Base-by-base conservation (phyloP, 805 yeast genomes). In the Metschnikowia colocasiae region DNA sequence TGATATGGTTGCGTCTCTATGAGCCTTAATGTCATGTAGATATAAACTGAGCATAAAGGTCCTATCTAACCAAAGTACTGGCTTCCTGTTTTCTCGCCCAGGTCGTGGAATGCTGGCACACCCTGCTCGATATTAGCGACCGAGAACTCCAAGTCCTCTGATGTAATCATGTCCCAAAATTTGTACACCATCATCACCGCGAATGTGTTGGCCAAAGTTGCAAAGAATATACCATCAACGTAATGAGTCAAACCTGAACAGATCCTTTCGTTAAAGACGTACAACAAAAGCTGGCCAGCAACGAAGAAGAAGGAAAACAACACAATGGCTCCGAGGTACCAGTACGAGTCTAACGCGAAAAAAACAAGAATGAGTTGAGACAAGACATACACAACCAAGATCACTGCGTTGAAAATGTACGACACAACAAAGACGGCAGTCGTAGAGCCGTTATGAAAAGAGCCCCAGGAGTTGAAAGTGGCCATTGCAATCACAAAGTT, bases 91-190 rank as follows among this genome's bases (percentile, higher is more conserved):
- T 69, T 69, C 46, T 69, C 74, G 30, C 58, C 65, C 3, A 60
- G 67, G 27, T 61, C 63, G 3, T 55, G 57, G 42, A 65, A 66
- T 4, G 65, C 61, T 45, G 55, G 49, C 22, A 69, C 67, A 4
- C 71, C 71, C 29, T 67, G 69, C 50, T 71, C 76, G 13, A 66
- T 71, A 34, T 60, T 67, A 12, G 76, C 75, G 43, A 88, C 94
- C 41, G 89, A 81, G 65, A 92, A 94, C 68, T 92, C 99, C 57
- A 92, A 81, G 64, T 94, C 98, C 59, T 92, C 98, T 48, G 83
- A 82, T 10, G 98, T 94, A 44, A 92, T 84, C 78, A 91, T 89
- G 60, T 91, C 97, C 97, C 98, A 92, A 57, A 82, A 88, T 68
- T 94, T 91, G 73, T 90, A 92, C 43, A 92, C 75, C 98, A 94